phyloP scores from a whole-genome alignment of 208 protist genomes.

The Acanthamoeba lenticulata region DNA sequence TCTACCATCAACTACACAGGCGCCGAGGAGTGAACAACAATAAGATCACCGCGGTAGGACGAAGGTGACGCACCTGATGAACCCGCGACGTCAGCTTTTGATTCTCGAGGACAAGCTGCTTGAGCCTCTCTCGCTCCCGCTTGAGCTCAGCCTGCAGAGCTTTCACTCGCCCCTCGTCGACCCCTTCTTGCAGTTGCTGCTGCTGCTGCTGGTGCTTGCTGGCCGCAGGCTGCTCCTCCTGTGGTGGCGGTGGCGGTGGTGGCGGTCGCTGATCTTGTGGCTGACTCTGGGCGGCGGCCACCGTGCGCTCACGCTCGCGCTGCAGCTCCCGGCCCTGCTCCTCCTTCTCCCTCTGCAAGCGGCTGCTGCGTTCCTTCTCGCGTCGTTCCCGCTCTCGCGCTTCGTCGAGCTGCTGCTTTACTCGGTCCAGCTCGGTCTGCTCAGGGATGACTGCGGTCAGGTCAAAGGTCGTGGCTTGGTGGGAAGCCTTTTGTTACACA shows the following conservation, averaged over 20 bases:
- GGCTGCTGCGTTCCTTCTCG: not conserved
- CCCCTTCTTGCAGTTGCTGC: not conserved
- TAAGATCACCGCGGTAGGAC: not conserved
- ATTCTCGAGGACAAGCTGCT: not conserved
- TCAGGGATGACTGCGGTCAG: not conserved
- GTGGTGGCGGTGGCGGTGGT: not conserved
- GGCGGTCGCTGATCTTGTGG: not conserved
- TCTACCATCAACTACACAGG: not conserved
- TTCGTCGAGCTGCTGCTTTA: not conserved
- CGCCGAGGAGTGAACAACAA: not conserved
- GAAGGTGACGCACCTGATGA: not conserved
- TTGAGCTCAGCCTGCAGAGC: not conserved
- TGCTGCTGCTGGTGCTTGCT: not conserved
- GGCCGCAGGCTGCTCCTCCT: not conserved
- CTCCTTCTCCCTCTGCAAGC: not conserved
- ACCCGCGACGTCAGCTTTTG: not conserved
- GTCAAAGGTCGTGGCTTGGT: not conserved
- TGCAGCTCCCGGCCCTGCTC: not conserved
- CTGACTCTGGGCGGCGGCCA: not conserved
- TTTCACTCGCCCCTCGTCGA: not conserved
- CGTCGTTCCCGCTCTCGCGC: not conserved
- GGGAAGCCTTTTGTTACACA: not conserved
- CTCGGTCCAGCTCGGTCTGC: not conserved
- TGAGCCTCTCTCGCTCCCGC: conserved; percentile 12
- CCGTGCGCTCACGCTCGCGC: not conserved